Conservation (phyloP, 2,329 filamentous ascomycete genomes). For the Penicillium italicum region DNA sequence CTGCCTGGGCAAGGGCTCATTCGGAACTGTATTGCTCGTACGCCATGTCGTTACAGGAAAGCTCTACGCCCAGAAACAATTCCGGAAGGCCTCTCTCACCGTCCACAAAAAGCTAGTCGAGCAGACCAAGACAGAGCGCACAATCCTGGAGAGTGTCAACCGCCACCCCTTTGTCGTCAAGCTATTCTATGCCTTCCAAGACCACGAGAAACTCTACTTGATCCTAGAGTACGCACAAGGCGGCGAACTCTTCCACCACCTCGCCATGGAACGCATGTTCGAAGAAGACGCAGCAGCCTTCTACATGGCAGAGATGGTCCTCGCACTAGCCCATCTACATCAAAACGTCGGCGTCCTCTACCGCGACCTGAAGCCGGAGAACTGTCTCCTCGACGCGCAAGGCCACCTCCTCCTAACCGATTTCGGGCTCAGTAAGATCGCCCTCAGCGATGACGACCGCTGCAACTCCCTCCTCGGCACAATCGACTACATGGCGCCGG, state of each 20-base stretch:
- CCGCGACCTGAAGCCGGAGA: slow-evolving; percentile 95
- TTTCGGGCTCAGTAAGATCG: slow-evolving; percentile 94
- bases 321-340: slow-evolving; percentile 90
- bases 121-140: slow-evolving; percentile 94
- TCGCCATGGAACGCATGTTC: slow-evolving; percentile 93
- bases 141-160: slow-evolving; percentile 92
- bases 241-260: slow-evolving; percentile 93
- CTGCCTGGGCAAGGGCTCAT: slow-evolving; percentile 93
- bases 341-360: slow-evolving; percentile 91
- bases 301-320: slow-evolving; percentile 97
- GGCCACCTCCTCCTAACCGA: slow-evolving; percentile 93
- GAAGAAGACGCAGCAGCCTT: slow-evolving; percentile 83
- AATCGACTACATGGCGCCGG: slow-evolving; percentile 98
- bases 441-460: slow-evolving; percentile 63
- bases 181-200: slow-evolving; percentile 96
- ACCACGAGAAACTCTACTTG: slow-evolving; percentile 93
- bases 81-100: slow-evolving; percentile 92
- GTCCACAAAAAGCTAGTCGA: slow-evolving; percentile 95
- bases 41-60: slow-evolving; percentile 83
- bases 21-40: slow-evolving; percentile 89
- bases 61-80: slow-evolving; percentile 96
- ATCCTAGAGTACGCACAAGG: slow-evolving; percentile 98
- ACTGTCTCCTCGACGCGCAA: slow-evolving; percentile 86
- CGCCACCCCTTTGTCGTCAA: slow-evolving; percentile 97
- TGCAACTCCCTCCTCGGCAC: slow-evolving; percentile 93